Conservation (phyloP, 345 rosid genomes). For the Populus ilicifolia region DNA sequence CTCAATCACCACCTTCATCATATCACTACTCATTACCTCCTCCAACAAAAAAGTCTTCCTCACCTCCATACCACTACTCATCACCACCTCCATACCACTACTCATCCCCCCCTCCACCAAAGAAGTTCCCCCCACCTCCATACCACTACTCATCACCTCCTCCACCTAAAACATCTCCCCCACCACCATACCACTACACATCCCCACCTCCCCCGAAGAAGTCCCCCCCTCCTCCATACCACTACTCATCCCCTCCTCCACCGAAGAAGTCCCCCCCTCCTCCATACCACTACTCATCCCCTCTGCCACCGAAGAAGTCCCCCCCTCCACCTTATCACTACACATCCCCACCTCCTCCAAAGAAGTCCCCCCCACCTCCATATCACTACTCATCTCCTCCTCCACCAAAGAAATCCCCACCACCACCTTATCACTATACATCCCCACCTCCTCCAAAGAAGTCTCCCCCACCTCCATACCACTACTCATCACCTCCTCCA, state of each 20-base stretch:
- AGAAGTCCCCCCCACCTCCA: background rate
- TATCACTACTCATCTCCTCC: background rate
- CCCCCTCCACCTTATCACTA: background rate
- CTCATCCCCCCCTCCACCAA: slow-evolving; percentile 16
- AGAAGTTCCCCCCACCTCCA: background rate
- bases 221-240: slow-evolving; percentile 7
- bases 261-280: background rate
- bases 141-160: slow-evolving; percentile 17
- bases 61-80: slow-evolving; percentile 5
- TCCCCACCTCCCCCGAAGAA: slow-evolving; percentile 19
- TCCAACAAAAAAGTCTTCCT: background rate
- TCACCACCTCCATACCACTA: slow-evolving; percentile 12
- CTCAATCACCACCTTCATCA: background rate
- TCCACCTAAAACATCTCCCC: background rate
- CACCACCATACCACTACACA: background rate
- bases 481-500: slow-evolving; percentile 9
- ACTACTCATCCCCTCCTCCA: slow-evolving; percentile 2
- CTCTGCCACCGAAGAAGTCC: rapidly evolving
- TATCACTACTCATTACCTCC: slow-evolving; percentile 11
- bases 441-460: slow-evolving; percentile 17
- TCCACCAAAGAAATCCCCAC: background rate
- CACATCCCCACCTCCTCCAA: background rate
- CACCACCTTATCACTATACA: slow-evolving; percentile 4
- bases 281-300: slow-evolving; percentile 1
- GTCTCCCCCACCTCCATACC: slow-evolving; percentile 1